Base-by-base conservation (phyloP, 306 rosid species). In the Corylus avellana region DNA sequence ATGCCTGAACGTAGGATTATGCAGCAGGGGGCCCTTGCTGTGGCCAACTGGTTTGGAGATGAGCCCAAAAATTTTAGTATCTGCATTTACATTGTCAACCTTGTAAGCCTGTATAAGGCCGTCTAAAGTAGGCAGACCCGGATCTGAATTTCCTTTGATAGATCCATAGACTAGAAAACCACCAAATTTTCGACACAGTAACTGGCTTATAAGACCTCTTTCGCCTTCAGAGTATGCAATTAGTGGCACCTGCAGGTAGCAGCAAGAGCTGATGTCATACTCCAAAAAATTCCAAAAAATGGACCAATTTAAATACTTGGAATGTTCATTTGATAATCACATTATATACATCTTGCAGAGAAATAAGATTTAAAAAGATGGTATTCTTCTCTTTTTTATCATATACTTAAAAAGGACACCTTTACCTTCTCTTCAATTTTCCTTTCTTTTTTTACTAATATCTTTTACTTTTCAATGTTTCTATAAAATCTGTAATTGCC, bases 21-120 rank as follows among this genome's bases (percentile, higher is more conserved):
- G 90, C 83, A 87, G 58, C 16, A 87, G 49, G 61, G 90, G 90
- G 47, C 88, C 90, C 74, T 87, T 84, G 86, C 88, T 87, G 59
- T 87, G 90, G 78, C 86, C 58, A 79, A 87, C 86, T 62, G 90
- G 90, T 64, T 87, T 87, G 63, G 90, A 87, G 78, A 87, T 82
- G 49, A 87, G 90, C 59, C 88, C 90, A 68, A 84, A 81, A 73
- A 87, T 83, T 76, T 77, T 82, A 48, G 90, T 87, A 12, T 84
- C 75, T 54, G 48, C 76, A 71, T 81, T 74, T 55, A 87, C 75
- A 58, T 39, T 20, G 9, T 82, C 76, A 72, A 82, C 46, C 84
- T 71, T 70, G 79, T 87, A 87, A 62, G 83, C 83, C 73, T 84
- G 70, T 37, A 29, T 46, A 29, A 87, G 85, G 79, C 20, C 64